Percentiles rank a stretch among this genome's conserved stretches.
phyloP scores from a whole-genome alignment of 2,329 filamentous ascomycete species.

The Fusarium napiforme region DNA sequence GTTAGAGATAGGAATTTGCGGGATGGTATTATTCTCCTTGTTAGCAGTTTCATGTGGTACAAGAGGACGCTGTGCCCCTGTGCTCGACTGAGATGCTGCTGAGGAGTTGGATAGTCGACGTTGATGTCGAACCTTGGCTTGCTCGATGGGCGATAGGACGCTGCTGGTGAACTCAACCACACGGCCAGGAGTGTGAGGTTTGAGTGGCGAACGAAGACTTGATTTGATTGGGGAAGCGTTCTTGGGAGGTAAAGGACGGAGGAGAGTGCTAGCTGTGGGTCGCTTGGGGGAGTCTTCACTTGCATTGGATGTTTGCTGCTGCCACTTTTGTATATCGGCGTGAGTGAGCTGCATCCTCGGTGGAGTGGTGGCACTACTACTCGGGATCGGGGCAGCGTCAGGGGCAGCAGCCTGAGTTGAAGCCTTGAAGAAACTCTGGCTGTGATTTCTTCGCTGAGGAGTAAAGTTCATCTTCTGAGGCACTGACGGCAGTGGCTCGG shows the following conservation, averaged over 20 bases:
- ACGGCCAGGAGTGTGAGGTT: slow-evolving; percentile 67
- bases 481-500: slow-evolving; percentile 49
- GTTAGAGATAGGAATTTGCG: slow-evolving; percentile 45
- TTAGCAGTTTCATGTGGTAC: slow-evolving; percentile 36
- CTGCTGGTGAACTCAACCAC: slow-evolving; percentile 68
- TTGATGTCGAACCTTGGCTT: slow-evolving; percentile 50
- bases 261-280: slow-evolving; percentile 51
- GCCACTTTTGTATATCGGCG: slow-evolving; percentile 56
- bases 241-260: slow-evolving; percentile 61
- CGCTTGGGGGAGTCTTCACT: slow-evolving; percentile 52
- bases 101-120: slow-evolving; percentile 45
- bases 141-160: slow-evolving; percentile 58
- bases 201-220: slow-evolving; percentile 66
- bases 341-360: slow-evolving; percentile 56
- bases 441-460: slow-evolving; percentile 52
- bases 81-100: slow-evolving; percentile 26
- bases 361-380: slow-evolving; percentile 45
- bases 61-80: slow-evolving; percentile 21
- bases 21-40: slow-evolving; percentile 49
- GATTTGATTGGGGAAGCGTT: slow-evolving; percentile 68
- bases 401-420: slow-evolving; percentile 30
- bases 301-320: slow-evolving; percentile 53
- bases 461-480: slow-evolving; percentile 63
- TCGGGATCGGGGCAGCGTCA: slow-evolving; percentile 26
- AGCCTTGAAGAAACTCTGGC: slow-evolving; percentile 53